phyloP scores from a whole-genome alignment of 495 filamentous ascomycete genomes.

The Neurospora intermedia region DNA sequence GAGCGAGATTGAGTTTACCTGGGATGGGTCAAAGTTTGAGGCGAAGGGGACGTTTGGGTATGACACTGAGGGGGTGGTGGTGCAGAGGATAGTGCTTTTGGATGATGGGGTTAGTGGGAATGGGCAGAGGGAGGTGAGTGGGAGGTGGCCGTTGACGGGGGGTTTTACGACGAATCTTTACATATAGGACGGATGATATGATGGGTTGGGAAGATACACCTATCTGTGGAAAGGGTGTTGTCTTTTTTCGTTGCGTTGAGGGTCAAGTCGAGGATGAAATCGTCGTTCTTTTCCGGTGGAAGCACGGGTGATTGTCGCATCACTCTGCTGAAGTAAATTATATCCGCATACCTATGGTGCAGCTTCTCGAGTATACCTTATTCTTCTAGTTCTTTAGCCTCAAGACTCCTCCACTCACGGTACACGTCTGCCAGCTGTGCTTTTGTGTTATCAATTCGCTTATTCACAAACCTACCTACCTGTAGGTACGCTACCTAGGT shows the following conservation, averaged over 20 bases:
- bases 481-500: too few relatives aligned
- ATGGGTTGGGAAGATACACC: too few relatives aligned
- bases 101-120: constrained; percentile 18
- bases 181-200: too few relatives aligned
- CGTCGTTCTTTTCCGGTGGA: background rate
- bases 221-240: too few relatives aligned
- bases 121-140: background rate
- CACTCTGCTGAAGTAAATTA: background rate
- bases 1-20: constrained; percentile 43
- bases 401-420: too few relatives aligned
- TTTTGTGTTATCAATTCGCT: too few relatives aligned
- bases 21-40: constrained; percentile 32
- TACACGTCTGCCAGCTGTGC: too few relatives aligned
- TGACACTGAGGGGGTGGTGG: constrained; percentile 25
- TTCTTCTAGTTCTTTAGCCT: background rate
- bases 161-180: constrained; percentile 3
- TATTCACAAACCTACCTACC: too few relatives aligned
- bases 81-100: constrained; percentile 47
- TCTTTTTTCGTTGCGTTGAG: background rate
- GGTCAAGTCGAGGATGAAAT: background rate
- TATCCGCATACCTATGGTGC: background rate
- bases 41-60: constrained; percentile 47
- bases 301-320: background rate
- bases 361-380: background rate
- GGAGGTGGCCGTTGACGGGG: constrained; percentile 8